Conservation (phyloP, 169 alveolate species). For the Perkinsus olseni region DNA sequence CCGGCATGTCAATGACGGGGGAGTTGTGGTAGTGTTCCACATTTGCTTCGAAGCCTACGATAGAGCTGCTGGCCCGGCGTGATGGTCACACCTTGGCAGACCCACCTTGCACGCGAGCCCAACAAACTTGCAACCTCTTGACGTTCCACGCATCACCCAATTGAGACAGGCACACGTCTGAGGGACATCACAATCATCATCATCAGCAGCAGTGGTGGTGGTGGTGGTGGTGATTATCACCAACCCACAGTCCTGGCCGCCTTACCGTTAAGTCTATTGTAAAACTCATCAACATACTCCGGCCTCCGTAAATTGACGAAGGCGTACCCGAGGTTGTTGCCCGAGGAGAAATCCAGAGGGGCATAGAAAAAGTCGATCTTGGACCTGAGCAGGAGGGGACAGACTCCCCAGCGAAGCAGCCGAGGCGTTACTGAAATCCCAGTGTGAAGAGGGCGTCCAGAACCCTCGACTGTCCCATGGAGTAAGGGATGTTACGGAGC, state of each 20-base stretch:
- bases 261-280: background rate
- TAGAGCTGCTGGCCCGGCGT: background rate
- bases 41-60: background rate
- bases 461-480: background rate
- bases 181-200: too few species aligned
- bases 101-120: background rate
- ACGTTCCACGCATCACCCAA: background rate
- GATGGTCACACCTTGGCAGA: background rate
- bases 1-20: background rate
- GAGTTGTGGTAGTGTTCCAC: background rate
- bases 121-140: background rate
- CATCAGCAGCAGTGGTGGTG: too few species aligned
- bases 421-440: background rate
- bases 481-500: background rate
- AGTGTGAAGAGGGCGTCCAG: background rate
- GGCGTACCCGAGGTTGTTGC: background rate
- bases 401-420: background rate
- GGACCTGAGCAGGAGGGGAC: background rate
- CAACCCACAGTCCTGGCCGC: too few species aligned
- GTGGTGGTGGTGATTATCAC: too few species aligned
- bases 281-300: background rate
- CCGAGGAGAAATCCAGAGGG: background rate
- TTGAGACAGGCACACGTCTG: background rate
- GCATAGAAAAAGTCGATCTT: background rate
- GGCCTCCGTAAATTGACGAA: background rate